Evolutionary conservation across 768 basidiomycete genomes (phyloP).

Genomic region (Lactifluus volemus): DNA sequence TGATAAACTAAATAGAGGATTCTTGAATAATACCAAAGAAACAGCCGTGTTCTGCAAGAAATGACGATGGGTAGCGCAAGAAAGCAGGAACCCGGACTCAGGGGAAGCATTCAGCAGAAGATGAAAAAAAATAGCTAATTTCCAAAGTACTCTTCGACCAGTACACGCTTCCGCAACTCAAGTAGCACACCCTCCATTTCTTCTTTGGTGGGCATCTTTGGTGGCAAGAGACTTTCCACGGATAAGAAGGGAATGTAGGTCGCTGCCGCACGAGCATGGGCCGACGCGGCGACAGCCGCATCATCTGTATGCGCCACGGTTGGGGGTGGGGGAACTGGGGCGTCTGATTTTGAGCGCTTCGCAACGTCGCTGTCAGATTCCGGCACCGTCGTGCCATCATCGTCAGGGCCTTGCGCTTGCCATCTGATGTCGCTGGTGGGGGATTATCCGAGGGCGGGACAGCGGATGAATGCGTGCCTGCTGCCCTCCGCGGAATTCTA

Average conservation of each 20-base stretch:
- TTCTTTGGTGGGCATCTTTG: constrained; percentile 61
- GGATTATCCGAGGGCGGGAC: constrained; percentile 21
- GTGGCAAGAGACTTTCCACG: constrained; percentile 61
- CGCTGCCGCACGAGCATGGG: constrained; percentile 49
- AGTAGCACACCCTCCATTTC: constrained; percentile 78
- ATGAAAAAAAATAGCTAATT: constrained; percentile 21
- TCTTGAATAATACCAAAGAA: neutral
- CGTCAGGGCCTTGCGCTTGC: constrained; percentile 52
- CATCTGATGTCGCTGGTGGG: constrained; percentile 22
- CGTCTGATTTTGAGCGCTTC: constrained; percentile 27
- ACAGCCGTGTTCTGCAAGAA: neutral
- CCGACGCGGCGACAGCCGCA: constrained; percentile 23
- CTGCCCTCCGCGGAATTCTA: constrained; percentile 37
- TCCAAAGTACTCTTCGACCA: constrained; percentile 76
- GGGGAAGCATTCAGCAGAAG: neutral
- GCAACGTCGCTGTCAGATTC: constrained; percentile 24
- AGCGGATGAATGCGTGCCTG: constrained; percentile 18
- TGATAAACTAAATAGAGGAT: neutral
- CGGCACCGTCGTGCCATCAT: constrained; percentile 32
- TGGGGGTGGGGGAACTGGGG: constrained; percentile 7
- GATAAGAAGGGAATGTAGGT: constrained; percentile 69
- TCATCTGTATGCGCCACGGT: constrained; percentile 12
- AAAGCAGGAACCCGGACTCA: neutral
- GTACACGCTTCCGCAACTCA: constrained; percentile 65
- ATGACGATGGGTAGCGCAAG: neutral